Evolutionary conservation across 805 yeast species (phyloP), one percentile per base, ranked within the genome.

Genomic region (Metschnikowia continentalis): DNA sequence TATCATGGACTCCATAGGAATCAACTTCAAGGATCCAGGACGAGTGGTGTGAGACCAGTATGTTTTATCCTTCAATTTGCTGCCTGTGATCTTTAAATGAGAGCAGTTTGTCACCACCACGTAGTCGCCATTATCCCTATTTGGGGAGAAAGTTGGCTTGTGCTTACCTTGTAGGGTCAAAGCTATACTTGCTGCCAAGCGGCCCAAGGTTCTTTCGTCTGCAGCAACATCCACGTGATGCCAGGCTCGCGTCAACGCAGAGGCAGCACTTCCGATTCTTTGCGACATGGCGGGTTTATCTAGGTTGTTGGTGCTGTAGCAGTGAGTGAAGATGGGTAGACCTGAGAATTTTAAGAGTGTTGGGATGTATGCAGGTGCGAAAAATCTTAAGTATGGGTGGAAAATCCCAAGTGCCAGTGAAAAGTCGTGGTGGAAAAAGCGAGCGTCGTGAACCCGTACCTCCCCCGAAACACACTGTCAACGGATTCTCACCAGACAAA

Each of bases 71-170:
- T 82, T 71, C 62, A 91, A 67, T 67, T 94, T 92, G 54, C 83
- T 85, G 55, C 98, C 98, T 0, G 97, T 84, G n/a, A 86, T 76
- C 58, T 83, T 84, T 61, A 94, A 68, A 57, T 82, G 82, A 52
- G 88, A 79, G 63, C 97, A 90, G 72, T 94, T 95, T 13, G 97
- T 88, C 2, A 92, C 97, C 11, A 94, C 98, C 11, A 94, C 97
- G 64, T 91, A 94, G 69, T 94, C 99, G 13, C 99, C 99, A 56
- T 84, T 82, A 71, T 94, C 99, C 66, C 86, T 65, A 58, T 72
- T 71, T 32, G 75, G 75, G 61, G 90, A 89, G 57, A 72, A 86
- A 0, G 90, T 80, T 3, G 99, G 99, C 75, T 94, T 94, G 73
- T 94, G 97, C 68, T 94, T 94, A n/a, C 99, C 99, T 71, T 88